Evolutionary conservation across 345 rosid species (phyloP).

Genomic region (Camelina laxa): DNA sequence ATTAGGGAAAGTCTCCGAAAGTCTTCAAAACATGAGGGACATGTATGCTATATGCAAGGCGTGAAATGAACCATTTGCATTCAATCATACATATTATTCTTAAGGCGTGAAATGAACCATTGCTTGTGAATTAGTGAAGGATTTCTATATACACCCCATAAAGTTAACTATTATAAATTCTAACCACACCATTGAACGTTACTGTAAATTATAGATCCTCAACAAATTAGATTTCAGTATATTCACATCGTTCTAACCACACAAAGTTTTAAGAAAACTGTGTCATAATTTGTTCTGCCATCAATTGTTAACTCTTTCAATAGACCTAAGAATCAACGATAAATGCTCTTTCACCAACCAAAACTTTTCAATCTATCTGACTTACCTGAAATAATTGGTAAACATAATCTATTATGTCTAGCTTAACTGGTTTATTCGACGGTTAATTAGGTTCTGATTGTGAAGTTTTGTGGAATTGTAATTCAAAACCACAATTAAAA

Average conservation of each 20-base stretch:
- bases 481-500: neutral
- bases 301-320: neutral
- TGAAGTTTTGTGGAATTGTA: neutral
- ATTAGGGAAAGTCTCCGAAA: no score
- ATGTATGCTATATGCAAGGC: neutral
- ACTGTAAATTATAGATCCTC: neutral
- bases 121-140: neutral
- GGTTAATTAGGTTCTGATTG: neutral
- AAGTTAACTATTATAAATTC: neutral
- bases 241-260: neutral
- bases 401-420: neutral
- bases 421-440: neutral
- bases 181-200: neutral
- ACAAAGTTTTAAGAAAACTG: neutral
- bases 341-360: neutral
- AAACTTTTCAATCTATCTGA: neutral
- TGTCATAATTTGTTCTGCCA: neutral
- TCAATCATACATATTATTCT: neutral
- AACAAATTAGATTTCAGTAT: neutral
- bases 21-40: neutral
- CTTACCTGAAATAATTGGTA: neutral
- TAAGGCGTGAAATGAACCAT: no score
- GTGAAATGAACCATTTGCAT: constrained; percentile 5
- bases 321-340: neutral
- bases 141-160: neutral